Base-by-base conservation (phyloP, 192 early-diverging fungal species). In the Thamnidium elegans region DNA sequence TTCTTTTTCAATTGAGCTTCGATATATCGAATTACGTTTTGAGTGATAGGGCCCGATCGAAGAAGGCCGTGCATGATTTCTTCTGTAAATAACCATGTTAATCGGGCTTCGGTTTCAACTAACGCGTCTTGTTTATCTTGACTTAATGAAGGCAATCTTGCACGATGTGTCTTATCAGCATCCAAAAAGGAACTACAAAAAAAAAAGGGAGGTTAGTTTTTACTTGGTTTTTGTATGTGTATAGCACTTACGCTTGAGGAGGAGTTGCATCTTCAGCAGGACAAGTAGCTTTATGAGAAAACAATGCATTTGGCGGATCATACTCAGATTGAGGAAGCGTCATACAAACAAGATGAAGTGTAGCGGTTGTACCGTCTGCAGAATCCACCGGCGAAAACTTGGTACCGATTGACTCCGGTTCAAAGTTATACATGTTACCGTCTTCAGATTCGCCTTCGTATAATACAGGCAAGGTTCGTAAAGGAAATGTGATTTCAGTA, bases 41-140 rank as follows among this genome's bases (percentile, higher is more conserved):
- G 66, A 1, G 81, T 79, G 5, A 87, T 71, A 8, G 86, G 84
- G 6, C 75, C 62, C n/a, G 87, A 71, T 19, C 80, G 72, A 30
- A 92, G 69, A 20, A 92, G 65, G 0, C 81, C 76, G 68, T 88
- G 84, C 79, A 92, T 85, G 19, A 92, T 79, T 71, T 92, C 89
- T 53, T 92, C 86, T 43, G 86, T 86, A n/a, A 90, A 75, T 0
- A 90, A 56, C 77, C 74, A 78, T 17, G 85, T 79, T 13, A 92
- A 66, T 34, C 82, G 71, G 1, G 75, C 65, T 51, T 80, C 79
- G 1, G 84, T 86, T 58, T 86, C 81, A 0, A 72, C 63, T 14
- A 92, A 66, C 0, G 86, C 87, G 32, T 84, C 83, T 45, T 77
- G 66, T 62, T 89, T 87, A 42, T 79, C 79, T 13, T 21, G 45